A percentile compares a stretch with the other conserved stretches of the same genome.
These are phyloP conservation scores for Detonula confervacea DNA, from an alignment of 352 stramenopile genomes.

Conservation along the genomic window DNA sequence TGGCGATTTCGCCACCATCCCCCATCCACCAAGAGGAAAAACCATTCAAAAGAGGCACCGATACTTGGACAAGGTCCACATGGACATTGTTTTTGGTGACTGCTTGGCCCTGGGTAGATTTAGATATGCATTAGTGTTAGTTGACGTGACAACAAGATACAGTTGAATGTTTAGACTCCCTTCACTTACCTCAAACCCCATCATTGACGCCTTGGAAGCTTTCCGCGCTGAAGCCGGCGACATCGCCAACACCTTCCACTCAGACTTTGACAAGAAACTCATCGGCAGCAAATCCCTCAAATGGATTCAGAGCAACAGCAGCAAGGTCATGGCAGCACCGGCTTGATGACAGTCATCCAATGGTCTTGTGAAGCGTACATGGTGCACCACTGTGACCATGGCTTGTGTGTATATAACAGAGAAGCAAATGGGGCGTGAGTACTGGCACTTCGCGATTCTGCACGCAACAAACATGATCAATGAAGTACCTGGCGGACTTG, in stretches of 20 bases:
- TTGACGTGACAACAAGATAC: constrained; percentile 1
- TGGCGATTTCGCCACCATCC: background rate
- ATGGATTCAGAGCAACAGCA: no score
- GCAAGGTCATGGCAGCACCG: background rate
- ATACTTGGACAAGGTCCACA: background rate
- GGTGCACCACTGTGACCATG: background rate
- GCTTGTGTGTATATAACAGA: background rate
- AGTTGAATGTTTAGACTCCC: background rate
- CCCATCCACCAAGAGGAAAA: background rate
- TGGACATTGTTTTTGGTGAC: constrained; percentile 3
- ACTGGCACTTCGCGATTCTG: background rate
- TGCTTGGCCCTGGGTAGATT: background rate
- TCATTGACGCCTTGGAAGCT: background rate
- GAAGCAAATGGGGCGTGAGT: background rate
- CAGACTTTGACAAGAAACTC: constrained; percentile 11
- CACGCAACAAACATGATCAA: background rate
- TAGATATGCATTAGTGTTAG: background rate
- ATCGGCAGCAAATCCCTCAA: background rate
- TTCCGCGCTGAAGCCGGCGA: background rate
- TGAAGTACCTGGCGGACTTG: background rate
- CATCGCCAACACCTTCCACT: background rate
- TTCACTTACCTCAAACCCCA: background rate
- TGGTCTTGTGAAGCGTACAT: background rate
- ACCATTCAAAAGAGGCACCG: background rate
- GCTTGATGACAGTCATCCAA: background rate